These are phyloP conservation scores for Colletotrichum tofieldiae DNA, from an alignment of 2,329 filamentous ascomycete species.

Conservation along the genomic window DNA sequence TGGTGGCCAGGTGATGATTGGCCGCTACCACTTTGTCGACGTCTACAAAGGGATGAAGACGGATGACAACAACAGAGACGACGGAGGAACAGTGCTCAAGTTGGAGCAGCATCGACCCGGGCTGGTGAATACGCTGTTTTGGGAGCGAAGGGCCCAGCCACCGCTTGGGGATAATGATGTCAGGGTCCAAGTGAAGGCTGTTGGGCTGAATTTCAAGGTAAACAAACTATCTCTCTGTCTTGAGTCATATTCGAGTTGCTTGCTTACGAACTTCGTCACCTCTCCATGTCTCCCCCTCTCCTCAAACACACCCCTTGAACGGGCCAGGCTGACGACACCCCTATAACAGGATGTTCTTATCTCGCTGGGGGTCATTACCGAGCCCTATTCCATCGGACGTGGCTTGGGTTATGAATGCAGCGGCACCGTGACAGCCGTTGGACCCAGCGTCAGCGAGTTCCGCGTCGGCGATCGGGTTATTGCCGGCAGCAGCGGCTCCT, in stretches of 20 bases:
- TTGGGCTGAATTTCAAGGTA: constrained; percentile 6
- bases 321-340: no score
- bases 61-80: background rate
- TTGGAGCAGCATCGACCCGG: background rate
- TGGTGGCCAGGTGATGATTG: background rate
- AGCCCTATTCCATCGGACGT: background rate
- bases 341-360: background rate
- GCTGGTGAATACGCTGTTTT: background rate
- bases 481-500: background rate
- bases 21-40: background rate
- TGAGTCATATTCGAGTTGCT: background rate
- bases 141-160: background rate
- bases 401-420: constrained; percentile 49
- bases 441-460: constrained; percentile 48
- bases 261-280: no score
- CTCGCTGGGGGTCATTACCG: constrained; percentile 11
- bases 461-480: constrained; percentile 44
- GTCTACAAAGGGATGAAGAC: background rate
- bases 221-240: background rate
- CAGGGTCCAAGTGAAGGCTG: constrained; percentile 3
- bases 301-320: no score
- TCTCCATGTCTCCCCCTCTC: no score
- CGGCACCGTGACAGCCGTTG: constrained; percentile 51
- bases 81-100: background rate
- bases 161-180: background rate